Base-by-base conservation (phyloP, 208 protist genomes). In the Sergeia podlipaevii region DNA sequence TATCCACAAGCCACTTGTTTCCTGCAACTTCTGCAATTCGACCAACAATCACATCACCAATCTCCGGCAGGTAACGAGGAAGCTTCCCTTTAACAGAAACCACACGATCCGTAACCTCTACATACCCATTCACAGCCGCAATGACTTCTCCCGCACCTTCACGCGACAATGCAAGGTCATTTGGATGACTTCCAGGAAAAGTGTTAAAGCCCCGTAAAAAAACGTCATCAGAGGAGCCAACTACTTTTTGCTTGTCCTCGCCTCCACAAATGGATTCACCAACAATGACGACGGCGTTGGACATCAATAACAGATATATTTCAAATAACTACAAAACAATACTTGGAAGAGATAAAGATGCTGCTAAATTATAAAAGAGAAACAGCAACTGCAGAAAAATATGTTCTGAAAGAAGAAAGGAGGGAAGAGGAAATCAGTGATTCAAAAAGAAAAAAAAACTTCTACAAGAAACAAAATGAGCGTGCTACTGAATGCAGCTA, bases 31-130 rank as follows among this genome's bases (percentile, higher is more conserved):
- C 85, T 4, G 77, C 70, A 32, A 99, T 77, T 10, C 97, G 70
- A 1, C 96, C 96, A 10, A 99, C 93, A 2, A 99, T 85, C 18
- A 99, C 93, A 70, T 99, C 98, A 3, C 98, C 98, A 23, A 99
- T 88, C 51, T 99, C 97, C 4, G 96, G 92, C 11, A 74, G 60
- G 49, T 98, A 99, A 6, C 94, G 65, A 0, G 86, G 64, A 7
- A 65, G 59, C 8, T 76, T 53, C 0, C 86, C 86, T 41, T 77
- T 86, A 15, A 96, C 71, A 11, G 90, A 96, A 11, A 96, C 77
- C 26, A 96, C 86, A 18, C 82, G 70, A 49, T 93, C 86, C 1
- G 84, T 93, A 0, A 93, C 57, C 28, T 96, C 86, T 23, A 93
- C 75, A 21, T 77, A 20, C 1, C 90, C 90, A 53, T 76, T 91